Evolutionary conservation across 1,139 yeast genomes (phyloP).

Genomic region (Debaryomyces sp.): DNA sequence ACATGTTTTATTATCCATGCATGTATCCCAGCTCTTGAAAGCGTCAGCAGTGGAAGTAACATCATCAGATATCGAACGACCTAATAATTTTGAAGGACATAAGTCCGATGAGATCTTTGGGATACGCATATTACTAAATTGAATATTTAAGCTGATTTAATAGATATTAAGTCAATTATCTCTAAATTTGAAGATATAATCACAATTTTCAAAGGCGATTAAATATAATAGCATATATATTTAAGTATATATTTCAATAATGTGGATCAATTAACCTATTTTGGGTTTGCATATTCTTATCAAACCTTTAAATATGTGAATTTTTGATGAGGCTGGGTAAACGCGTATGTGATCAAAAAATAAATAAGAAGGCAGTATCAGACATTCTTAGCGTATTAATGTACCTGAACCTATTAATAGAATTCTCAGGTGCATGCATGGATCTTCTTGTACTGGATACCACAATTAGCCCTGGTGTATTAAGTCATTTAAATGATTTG

Average conservation of each 20-base stretch:
- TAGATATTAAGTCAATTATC: background rate
- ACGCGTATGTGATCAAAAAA: slow-evolving; percentile 6
- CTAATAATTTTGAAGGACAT: slow-evolving; percentile 8
- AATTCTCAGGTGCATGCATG: background rate
- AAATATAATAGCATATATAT: background rate
- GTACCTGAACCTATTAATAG: background rate
- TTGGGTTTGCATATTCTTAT: slow-evolving; percentile 1
- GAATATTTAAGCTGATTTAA: background rate
- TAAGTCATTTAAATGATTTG: slow-evolving; percentile 10
- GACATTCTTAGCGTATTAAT: background rate
- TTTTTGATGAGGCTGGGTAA: slow-evolving; percentile 6
- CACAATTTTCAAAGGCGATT: background rate
- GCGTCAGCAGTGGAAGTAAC: slow-evolving; percentile 53
- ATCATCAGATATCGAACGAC: slow-evolving; percentile 14
- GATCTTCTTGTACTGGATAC: background rate
- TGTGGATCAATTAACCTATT: background rate
- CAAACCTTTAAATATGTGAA: slow-evolving; percentile 4
- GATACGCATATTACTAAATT: slow-evolving; percentile 1
- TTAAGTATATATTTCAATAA: background rate
- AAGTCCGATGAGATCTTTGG: slow-evolving; percentile 4
- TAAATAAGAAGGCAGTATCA: background rate
- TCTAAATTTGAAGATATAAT: background rate
- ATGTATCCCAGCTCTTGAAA: slow-evolving; percentile 71
- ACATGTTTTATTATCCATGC: slow-evolving; percentile 78
- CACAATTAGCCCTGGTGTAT: background rate